Evolutionary conservation across 1,284 basidiomycete genomes (phyloP).

Genomic region (Marasmius sp.): DNA sequence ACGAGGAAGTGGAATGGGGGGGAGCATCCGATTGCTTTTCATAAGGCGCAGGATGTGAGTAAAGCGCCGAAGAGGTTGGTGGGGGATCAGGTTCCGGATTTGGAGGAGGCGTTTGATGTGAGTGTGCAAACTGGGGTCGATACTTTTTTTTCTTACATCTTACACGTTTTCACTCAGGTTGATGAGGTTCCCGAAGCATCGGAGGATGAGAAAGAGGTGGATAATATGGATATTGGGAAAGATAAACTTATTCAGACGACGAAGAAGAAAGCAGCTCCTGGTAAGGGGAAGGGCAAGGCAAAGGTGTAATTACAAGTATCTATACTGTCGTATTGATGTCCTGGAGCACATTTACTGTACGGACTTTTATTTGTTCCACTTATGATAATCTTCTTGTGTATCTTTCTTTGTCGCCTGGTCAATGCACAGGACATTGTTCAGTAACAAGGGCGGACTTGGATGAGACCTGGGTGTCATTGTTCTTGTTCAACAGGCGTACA

Average conservation of each 20-base stretch:
- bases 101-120: conserved; percentile 82
- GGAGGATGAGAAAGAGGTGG: conserved; percentile 47
- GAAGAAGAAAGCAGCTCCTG: conserved; percentile 28
- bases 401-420: background rate
- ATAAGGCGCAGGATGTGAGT: conserved; percentile 80
- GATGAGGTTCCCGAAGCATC: conserved; percentile 49
- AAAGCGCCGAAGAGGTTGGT: conserved; percentile 77
- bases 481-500: background rate
- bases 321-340: background rate
- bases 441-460: background rate
- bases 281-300: conserved; percentile 14
- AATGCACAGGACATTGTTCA: background rate
- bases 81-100: conserved; percentile 75
- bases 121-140: conserved; percentile 18
- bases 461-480: background rate
- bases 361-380: background rate
- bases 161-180: conserved; percentile 29
- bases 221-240: conserved; percentile 36
- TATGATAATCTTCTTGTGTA: background rate
- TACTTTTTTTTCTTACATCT: background rate
- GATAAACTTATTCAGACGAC: conserved; percentile 51
- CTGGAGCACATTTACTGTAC: background rate
- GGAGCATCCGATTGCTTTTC: conserved; percentile 91
- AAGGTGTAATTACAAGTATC: background rate
- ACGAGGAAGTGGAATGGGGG: conserved; percentile 87